These are phyloP conservation scores for Leishmania tropica DNA, from an alignment of 208 protist species.

Conservation along the genomic window DNA sequence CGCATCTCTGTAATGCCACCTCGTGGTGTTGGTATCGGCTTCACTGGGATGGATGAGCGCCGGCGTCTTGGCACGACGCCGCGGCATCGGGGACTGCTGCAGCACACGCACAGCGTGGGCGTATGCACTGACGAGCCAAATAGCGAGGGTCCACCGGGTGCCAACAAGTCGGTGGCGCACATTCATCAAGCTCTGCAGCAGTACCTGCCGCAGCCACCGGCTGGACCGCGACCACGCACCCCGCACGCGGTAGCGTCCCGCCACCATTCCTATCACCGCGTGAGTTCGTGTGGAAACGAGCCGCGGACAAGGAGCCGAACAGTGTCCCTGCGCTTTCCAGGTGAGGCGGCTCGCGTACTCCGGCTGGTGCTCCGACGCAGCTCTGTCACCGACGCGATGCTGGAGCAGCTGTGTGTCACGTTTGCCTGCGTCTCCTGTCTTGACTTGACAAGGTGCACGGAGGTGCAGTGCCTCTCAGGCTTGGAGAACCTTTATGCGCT, in stretches of 20 bases:
- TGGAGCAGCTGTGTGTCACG: conserved; percentile 18
- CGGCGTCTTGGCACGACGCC: conserved; percentile 2
- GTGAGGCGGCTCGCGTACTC: conserved; percentile 2
- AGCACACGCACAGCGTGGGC: conserved; percentile 1
- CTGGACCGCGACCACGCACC: conserved; percentile 16
- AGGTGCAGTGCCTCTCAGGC: conserved; percentile 38
- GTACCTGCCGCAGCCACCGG: conserved; percentile 28
- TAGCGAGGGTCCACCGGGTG: not conserved
- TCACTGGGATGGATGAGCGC: conserved; percentile 9
- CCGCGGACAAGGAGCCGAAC: not conserved
- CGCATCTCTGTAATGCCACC: conserved; percentile 10
- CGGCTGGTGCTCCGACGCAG: conserved; percentile 25
- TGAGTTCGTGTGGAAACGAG: conserved; percentile 1
- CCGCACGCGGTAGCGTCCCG: not conserved
- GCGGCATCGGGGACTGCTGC: conserved; percentile 15
- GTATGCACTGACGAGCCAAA: not conserved
- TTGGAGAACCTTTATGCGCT: conserved; percentile 36
- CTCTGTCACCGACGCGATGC: conserved; percentile 17
- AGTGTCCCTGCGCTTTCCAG: not conserved
- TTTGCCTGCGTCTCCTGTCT: conserved; percentile 34
- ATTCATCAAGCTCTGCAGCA: conserved; percentile 22
- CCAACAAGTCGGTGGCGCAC: conserved; percentile 9
- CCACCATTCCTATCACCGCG: conserved; percentile 1
- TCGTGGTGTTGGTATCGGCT: conserved; percentile 18
- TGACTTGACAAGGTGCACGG: conserved; percentile 53